Conservation (phyloP, 2,329 filamentous ascomycete species). For the Pseudocercospora crystallina region DNA sequence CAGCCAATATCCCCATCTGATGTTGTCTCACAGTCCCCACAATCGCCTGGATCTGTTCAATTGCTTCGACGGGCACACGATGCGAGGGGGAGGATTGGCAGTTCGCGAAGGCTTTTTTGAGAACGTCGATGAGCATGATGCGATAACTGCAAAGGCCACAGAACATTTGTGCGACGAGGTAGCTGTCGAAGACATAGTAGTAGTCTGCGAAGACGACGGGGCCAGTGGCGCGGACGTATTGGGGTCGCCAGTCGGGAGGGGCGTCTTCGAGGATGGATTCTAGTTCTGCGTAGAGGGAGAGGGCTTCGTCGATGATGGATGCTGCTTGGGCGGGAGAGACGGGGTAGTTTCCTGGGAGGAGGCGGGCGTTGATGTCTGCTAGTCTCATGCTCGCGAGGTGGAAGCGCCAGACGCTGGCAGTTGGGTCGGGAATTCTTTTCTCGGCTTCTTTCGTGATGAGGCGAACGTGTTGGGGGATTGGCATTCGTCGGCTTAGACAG, state of each 20-base stretch:
- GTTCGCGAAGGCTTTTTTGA: slow-evolving; percentile 13
- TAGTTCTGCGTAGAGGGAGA: slow-evolving; percentile 14
- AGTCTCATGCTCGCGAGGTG: slow-evolving; percentile 10
- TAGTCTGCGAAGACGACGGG: slow-evolving; percentile 15
- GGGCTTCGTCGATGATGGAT: slow-evolving; percentile 7
- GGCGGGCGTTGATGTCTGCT: slow-evolving; percentile 15
- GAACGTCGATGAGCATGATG: slow-evolving; percentile 17
- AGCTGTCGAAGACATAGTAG: slow-evolving; percentile 20
- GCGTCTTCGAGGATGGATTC: slow-evolving; percentile 14
- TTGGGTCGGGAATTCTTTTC: slow-evolving; percentile 11
- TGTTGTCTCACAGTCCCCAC: slow-evolving; percentile 7
- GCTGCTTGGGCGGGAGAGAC: slow-evolving; percentile 4
- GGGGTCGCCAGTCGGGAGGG: slow-evolving; percentile 14
- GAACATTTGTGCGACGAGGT: slow-evolving; percentile 17
- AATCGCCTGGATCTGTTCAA: slow-evolving; percentile 9
- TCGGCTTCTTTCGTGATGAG: slow-evolving; percentile 13
- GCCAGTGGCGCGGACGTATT: slow-evolving; percentile 7
- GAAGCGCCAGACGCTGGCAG: slow-evolving; percentile 16
- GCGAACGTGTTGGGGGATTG: slow-evolving; percentile 15
- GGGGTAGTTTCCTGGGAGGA: slow-evolving; percentile 18
- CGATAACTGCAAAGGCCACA: slow-evolving; percentile 16
- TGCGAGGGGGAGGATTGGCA: slow-evolving; percentile 1
- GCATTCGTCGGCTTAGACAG: slow-evolving; percentile 15
- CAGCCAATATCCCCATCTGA: slow-evolving; percentile 15
- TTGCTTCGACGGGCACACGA: slow-evolving; percentile 4